Evolutionary conservation across 2,329 filamentous ascomycete species (phyloP), one percentile per base, ranked within the genome.

Genomic region (Chaetomiaceae sp.): DNA sequence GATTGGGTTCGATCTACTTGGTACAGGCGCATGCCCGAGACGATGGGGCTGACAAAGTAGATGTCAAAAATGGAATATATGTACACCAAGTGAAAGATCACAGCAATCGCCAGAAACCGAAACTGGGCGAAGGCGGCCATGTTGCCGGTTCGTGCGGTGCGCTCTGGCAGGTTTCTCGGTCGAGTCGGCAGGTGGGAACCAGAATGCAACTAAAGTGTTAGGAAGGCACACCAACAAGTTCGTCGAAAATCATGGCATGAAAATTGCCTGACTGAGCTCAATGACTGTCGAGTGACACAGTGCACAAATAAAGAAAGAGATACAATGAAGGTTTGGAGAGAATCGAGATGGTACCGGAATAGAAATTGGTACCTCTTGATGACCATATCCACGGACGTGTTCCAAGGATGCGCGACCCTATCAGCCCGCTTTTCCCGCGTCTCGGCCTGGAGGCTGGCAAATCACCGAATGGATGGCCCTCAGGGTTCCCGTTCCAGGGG

Each of bases 11-110:
- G 75, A 49, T 89, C 79, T 30, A 94, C 74, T 37, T 73, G 70
- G 67, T 88, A 90, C 50, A 89, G 78, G 60, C 78, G 81, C 93
- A 98, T 98, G 62, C 93, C 93, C 71, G 84, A 86, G 45, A 97
- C 93, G 58, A 98, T 93, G 18, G 93, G 93, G 64, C 89, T 96
- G 62, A 96, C 89, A 63, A 98, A 98, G 69, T 98, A 97, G 54
- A 97, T 93, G 66, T 96, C 90, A 69, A 98, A 98, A 61, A 97
- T 97, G 50, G 89, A 95, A 63, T 84, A 86, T 47, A 95, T 84
- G 66, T 98, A 98, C 55, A 95, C 79, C 44, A 97, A 66, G 68
- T 98, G 94, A 65, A 98, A 98, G 51, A 91, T 71, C 62, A 96
- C 78, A 58, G 93, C 93, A 63, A 95, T 79, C 63, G 84, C 83